Evolutionary conservation across 2,329 filamentous ascomycete genomes (phyloP), one percentile per base, ranked within the genome.

Genomic region (Scytalidium lignicola): DNA sequence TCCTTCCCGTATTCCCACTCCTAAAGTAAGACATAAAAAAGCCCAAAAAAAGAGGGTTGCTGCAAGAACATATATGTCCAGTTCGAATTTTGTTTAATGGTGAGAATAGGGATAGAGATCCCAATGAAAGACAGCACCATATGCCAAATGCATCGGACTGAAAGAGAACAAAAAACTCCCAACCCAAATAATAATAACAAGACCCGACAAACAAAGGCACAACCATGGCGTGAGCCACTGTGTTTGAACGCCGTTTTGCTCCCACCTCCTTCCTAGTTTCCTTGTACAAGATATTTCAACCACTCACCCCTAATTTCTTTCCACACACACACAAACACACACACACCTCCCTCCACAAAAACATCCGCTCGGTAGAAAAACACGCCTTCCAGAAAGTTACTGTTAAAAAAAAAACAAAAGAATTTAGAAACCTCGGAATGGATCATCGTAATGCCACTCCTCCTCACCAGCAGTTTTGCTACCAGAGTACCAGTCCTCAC

Each of bases 371-470:
- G 32, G n/a, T 15, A 37, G 4, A 15, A 37, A 37, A 37, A 37
- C 32, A 37, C 4, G 8, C 6, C 17, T 15, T 20, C 17, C 21
- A 17, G 29, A 47, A 39, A 39, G n/a, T 46, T n/a, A 20, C 17
- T 39, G 15, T 18, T 37, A 13, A 40, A 9, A 47, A 18, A 28
- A 43, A 32, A 32, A 28, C 43, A 48, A 23, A 6, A 32, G 44
- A 21, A 28, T 43, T 59, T 43, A 85, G 57, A 85, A 85, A 3
- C 80, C 80, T 56, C 71, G 74, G 56, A 85, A 85, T 1, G 81
- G 81, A 53, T 85, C 80, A 58, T 69, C 69, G 41, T 54, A 55
- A 23, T 57, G 54, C 58, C 72, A 80, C 49, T 83, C 79, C 50
- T 83, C 79, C 52, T 82, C 77, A 15, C 70, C 67, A 9, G 69